These are phyloP conservation scores for Pyrenula aspistea DNA, from an alignment of 495 filamentous ascomycete species.

Conservation along the genomic window DNA sequence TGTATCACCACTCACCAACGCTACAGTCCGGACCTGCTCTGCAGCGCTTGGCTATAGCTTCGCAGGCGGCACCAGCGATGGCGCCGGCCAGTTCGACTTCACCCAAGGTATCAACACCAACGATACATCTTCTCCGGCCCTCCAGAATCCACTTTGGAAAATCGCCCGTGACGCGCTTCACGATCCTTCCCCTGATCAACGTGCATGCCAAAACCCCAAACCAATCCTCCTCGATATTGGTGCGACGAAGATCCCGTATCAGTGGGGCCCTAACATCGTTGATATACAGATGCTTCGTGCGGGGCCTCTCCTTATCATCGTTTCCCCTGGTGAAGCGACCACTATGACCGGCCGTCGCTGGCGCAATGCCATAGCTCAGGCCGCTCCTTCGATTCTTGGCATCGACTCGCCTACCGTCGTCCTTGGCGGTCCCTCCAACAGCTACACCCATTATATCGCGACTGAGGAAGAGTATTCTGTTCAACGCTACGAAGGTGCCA, in stretches of 20 bases:
- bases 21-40: slow-evolving; percentile 61
- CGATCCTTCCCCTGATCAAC: slow-evolving; percentile 57
- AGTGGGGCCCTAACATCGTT: slow-evolving; percentile 87
- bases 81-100: slow-evolving; percentile 88
- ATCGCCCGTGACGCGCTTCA: slow-evolving; percentile 64
- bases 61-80: slow-evolving; percentile 88
- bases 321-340: slow-evolving; percentile 82
- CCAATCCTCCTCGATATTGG: slow-evolving; percentile 86
- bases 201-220: slow-evolving; percentile 70
- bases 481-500: slow-evolving; percentile 92
- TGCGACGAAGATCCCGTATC: slow-evolving; percentile 64
- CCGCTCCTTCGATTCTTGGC: slow-evolving; percentile 31
- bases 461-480: slow-evolving; percentile 85
- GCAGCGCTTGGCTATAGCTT: slow-evolving; percentile 93
- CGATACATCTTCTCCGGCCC: slow-evolving; percentile 54
- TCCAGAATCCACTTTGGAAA: slow-evolving; percentile 67
- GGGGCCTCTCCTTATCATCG: slow-evolving; percentile 77
- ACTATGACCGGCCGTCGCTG: slow-evolving; percentile 93
- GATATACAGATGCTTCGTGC: slow-evolving; percentile 84
- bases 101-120: slow-evolving; percentile 51
- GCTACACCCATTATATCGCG: slow-evolving; percentile 90
- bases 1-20: slow-evolving; percentile 58
- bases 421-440: slow-evolving; percentile 88
- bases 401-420: slow-evolving; percentile 58
- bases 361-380: slow-evolving; percentile 65